phyloP scores from a whole-genome alignment of 805 yeast genomes.

The Metschnikowia chrysomelidarum region DNA sequence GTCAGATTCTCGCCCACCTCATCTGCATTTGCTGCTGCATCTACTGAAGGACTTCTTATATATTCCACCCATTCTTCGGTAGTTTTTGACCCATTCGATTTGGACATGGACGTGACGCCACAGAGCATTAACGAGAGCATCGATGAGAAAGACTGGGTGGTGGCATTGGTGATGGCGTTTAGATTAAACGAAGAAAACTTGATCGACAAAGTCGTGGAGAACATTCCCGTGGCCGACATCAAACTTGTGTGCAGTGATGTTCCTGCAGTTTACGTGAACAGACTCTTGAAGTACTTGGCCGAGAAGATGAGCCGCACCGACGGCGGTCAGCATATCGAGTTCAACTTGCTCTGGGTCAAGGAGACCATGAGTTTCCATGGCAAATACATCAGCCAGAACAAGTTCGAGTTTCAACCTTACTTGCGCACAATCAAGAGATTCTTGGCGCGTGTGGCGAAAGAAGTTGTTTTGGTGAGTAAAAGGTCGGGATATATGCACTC shows the following conservation, averaged over 20 bases:
- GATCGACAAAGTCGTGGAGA: conserved; percentile 70
- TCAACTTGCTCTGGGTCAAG: conserved; percentile 78
- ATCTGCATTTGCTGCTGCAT: conserved; percentile 86
- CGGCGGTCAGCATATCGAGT: conserved; percentile 82
- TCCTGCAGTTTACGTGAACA: conserved; percentile 74
- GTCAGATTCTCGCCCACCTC: conserved; percentile 88
- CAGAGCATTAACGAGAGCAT: conserved; percentile 64
- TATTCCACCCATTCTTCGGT: conserved; percentile 74
- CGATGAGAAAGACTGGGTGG: conserved; percentile 58
- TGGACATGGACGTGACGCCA: conserved; percentile 91
- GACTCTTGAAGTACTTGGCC: conserved; percentile 68
- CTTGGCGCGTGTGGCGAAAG: conserved; percentile 70
- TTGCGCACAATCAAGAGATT: conserved; percentile 74
- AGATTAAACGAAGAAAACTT: conserved; percentile 80
- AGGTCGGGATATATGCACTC: conserved; percentile 54
- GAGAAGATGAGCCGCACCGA: conserved; percentile 45
- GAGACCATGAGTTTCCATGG: conserved; percentile 73
- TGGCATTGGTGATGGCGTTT: conserved; percentile 89
- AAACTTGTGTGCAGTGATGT: conserved; percentile 62
- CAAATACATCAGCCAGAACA: conserved; percentile 59
- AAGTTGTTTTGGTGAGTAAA: conserved; percentile 54
- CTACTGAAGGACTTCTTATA: conserved; percentile 88
- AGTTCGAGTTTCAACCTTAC: conserved; percentile 59
- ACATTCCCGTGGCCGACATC: conserved; percentile 69
- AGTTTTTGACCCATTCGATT: conserved; percentile 90